Percentiles rank a stretch among this genome's conserved stretches.
These are phyloP conservation scores for Aspergillus hancockii DNA, from an alignment of 495 filamentous ascomycete genomes.

Conservation along the genomic window DNA sequence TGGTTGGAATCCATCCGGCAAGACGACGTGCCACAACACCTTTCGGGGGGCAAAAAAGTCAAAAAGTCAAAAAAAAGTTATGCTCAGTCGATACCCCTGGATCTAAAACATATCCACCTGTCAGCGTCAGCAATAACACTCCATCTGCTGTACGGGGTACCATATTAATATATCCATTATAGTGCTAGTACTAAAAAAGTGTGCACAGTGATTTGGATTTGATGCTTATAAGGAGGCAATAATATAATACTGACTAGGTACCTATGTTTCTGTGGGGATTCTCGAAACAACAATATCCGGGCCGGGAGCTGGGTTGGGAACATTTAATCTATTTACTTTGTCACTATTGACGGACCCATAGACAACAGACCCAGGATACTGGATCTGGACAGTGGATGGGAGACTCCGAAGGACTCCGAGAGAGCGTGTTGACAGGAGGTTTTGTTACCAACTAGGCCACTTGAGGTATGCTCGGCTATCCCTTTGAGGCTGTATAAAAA, in stretches of 20 bases:
- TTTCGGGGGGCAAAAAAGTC: neutral
- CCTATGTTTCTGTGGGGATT: neutral
- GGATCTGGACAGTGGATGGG: neutral
- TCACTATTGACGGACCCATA: neutral
- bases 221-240: neutral
- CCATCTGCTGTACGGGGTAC: neutral
- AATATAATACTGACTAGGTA: neutral
- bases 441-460: neutral
- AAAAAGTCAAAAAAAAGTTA: neutral
- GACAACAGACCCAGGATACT: slow-evolving; percentile 2
- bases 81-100: neutral
- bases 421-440: neutral
- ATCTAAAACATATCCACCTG: neutral
- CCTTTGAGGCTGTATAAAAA: neutral
- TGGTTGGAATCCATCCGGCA: neutral
- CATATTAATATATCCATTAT: slow-evolving; percentile 1
- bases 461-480: neutral
- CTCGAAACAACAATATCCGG: neutral
- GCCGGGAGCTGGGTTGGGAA: neutral
- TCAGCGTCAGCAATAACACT: neutral
- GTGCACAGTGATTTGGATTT: neutral
- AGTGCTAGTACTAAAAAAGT: neutral
- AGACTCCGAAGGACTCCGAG: slow-evolving; percentile 3
- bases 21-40: neutral
- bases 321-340: neutral